These are phyloP conservation scores for Alternaria infectoria DNA, from an alignment of 2,329 filamentous ascomycete genomes.

Conservation along the genomic window DNA sequence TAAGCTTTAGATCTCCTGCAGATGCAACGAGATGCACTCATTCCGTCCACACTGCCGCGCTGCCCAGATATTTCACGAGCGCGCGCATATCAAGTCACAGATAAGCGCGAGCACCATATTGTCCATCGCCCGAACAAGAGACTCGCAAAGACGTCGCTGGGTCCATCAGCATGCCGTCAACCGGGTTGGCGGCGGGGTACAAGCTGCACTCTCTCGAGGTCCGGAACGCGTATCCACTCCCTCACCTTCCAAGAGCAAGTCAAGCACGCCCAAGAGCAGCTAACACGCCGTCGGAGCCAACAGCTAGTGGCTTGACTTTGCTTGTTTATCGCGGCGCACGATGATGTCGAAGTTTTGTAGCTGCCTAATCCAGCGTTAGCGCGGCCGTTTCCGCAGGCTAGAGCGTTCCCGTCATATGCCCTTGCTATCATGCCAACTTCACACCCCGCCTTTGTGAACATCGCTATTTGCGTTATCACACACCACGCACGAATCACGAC, in stretches of 20 bases:
- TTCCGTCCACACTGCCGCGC: background rate
- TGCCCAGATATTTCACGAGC: background rate
- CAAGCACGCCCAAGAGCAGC: conserved; percentile 13
- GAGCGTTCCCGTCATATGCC: background rate
- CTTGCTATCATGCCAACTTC: background rate
- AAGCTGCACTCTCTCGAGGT: background rate
- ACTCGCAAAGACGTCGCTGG: background rate
- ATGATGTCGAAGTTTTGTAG: conserved; percentile 6
- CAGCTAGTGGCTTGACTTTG: conserved; percentile 12
- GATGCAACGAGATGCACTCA: background rate
- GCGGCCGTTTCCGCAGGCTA: background rate
- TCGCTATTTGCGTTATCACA: background rate
- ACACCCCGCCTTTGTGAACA: background rate
- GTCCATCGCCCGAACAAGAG: background rate
- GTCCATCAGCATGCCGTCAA: background rate
- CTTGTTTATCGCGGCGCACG: conserved; percentile 12
- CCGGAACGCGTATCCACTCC: background rate
- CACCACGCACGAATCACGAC: background rate
- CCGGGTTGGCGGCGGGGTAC: conserved; percentile 7
- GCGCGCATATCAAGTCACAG: background rate
- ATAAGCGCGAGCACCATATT: background rate
- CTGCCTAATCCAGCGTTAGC: conserved; percentile 10
- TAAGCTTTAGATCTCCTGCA: too few relatives aligned
- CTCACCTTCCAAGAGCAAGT: conserved; percentile 17
- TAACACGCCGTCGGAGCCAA: background rate